These are phyloP conservation scores for Mychonastes homosphaera DNA, from an alignment of 139 green algal species.

Conservation along the genomic window DNA sequence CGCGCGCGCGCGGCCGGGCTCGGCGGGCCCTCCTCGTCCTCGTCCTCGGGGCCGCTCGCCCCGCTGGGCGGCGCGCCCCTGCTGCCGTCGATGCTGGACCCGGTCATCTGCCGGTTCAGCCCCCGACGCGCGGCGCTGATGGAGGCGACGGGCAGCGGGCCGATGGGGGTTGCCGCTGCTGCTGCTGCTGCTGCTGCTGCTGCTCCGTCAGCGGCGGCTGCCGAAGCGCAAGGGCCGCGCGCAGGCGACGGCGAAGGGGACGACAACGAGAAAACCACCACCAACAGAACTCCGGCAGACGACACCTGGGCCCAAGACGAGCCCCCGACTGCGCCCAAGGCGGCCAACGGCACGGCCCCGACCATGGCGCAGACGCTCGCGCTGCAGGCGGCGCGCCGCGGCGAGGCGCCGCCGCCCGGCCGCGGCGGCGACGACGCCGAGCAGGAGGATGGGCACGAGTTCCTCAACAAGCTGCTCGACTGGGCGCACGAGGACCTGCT, in stretches of 20 bases:
- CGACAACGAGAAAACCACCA: too few species aligned
- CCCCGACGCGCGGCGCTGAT: slow-evolving; percentile 18
- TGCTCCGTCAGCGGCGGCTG: neutral
- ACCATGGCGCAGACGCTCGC: too few species aligned
- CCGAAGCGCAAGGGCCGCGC: slow-evolving; percentile 2
- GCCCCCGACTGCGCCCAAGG: too few species aligned
- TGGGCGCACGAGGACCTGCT: slow-evolving; percentile 56
- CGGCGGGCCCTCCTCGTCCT: neutral
- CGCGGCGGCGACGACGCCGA: too few species aligned
- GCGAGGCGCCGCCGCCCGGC: too few species aligned
- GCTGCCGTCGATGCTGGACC: slow-evolving; percentile 46
- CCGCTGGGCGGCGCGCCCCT: slow-evolving; percentile 40
- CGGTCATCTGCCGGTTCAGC: slow-evolving; percentile 44
- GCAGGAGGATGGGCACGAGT: slow-evolving; percentile 76
- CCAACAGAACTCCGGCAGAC: too few species aligned
- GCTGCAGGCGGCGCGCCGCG: too few species aligned
- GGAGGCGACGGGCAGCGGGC: neutral
- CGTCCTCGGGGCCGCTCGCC: neutral
- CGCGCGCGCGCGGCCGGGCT: too few species aligned
- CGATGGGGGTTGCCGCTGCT: neutral
- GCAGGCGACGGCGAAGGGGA: too few species aligned
- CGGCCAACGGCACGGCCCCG: too few species aligned
- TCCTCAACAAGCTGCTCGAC: slow-evolving; percentile 64
- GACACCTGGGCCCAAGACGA: too few species aligned
- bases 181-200: neutral